phyloP scores from a whole-genome alignment of 805 yeast species.

The Candida boleticola region DNA sequence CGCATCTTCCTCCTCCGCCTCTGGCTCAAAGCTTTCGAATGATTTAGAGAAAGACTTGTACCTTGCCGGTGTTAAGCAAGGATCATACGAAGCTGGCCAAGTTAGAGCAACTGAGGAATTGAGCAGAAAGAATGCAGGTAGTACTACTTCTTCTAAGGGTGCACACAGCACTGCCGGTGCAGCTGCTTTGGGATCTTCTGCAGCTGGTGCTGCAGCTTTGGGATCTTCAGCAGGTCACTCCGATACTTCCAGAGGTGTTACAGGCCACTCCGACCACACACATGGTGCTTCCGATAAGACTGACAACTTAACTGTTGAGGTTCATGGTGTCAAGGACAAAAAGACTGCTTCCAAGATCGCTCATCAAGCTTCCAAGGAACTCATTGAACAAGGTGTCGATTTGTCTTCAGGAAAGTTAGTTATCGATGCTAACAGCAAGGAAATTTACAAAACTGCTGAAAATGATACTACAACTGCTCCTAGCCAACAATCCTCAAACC shows the following conservation, averaged over 20 bases:
- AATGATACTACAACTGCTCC: background rate
- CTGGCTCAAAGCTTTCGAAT: background rate
- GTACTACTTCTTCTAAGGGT: slow-evolving; percentile 7
- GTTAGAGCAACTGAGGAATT: slow-evolving; percentile 8
- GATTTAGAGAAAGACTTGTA: slow-evolving; percentile 9
- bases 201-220: slow-evolving; percentile 9
- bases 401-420: slow-evolving; percentile 32
- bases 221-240: background rate
- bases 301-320: slow-evolving; percentile 25
- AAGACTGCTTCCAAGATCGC: slow-evolving; percentile 30
- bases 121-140: background rate
- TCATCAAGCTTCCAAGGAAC: slow-evolving; percentile 27
- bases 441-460: slow-evolving; percentile 23
- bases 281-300: background rate
- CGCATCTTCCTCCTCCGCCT: background rate
- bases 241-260: background rate
- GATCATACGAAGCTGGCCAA: slow-evolving; percentile 17
- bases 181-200: slow-evolving; percentile 11
- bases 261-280: background rate
- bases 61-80: slow-evolving; percentile 14
- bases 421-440: slow-evolving; percentile 32
- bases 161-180: slow-evolving; percentile 9
- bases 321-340: slow-evolving; percentile 31
- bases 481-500: background rate
- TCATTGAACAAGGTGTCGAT: slow-evolving; percentile 31